Base-by-base conservation (phyloP, 2,329 filamentous ascomycete species). In the Blastomyces emzantsi region DNA sequence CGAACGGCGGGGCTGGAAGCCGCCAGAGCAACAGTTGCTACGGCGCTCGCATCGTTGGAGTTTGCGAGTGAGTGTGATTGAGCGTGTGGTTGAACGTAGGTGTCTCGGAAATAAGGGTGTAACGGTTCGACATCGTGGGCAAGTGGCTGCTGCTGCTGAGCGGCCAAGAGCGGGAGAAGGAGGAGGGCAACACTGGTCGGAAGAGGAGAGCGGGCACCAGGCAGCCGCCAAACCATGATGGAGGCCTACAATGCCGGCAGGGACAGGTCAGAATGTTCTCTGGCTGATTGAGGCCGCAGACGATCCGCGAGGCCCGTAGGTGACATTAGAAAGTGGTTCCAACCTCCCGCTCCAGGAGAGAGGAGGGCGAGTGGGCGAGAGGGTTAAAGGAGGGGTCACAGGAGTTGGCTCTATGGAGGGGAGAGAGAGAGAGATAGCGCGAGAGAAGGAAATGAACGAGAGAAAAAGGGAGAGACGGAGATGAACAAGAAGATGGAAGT, bases 21-120 rank as follows among this genome's bases (percentile, higher is more conserved):
- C 81, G 88, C 92, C 90, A 91, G 92, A 96, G 93, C 92, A 84
- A 92, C 88, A 89, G 92, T 94, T 85, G 89, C 89, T 84, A 94
- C 84, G 90, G 92, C 92, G 92, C 91, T 92, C 90, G 87, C 90
- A 88, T 94, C 82, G 73, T 80, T 76, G 70, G 76, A 73, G 36
- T 63, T 65, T 61, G 61, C 64, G 51, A 57, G 51, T 41, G 61
- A 47, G 22, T 60, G 62, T 60, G n/a, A 17, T 39, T 55, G 56
- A 25, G 45, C 15, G 22, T 63, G 62, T 60, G 30, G 25, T 47
- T 55, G 60, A 63, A 68, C 64, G 58, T 65, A 66, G 30, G 68
- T 67, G 63, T 70, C 63, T 64, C 64, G 61, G 61, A 67, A 65
- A 60, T 64, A 64, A 19, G 66, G 63, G 19, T 64, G 60, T 49